Conservation (phyloP, 306 rosid genomes). For the Sindora glabra region DNA sequence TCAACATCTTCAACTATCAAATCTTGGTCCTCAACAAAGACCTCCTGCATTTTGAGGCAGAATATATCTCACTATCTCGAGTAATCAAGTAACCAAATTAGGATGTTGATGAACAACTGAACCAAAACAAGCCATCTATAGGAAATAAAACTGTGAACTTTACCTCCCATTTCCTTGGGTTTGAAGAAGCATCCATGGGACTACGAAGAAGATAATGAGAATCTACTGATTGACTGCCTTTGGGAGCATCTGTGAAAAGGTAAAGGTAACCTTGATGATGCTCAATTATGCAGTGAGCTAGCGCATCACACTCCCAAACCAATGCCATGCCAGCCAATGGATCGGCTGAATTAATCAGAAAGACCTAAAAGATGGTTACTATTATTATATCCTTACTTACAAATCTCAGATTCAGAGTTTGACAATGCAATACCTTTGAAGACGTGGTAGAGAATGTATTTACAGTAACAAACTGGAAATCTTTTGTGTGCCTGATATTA, state of each 20-base stretch:
- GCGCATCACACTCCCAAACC: conserved; percentile 79
- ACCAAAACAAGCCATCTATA: not conserved
- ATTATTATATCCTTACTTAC: conserved; percentile 20
- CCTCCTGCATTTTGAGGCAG: conserved; percentile 43
- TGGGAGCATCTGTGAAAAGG: conserved; percentile 79
- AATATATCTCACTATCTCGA: conserved; percentile 5
- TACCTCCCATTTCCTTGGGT: conserved; percentile 87
- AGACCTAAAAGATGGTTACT: conserved; percentile 64
- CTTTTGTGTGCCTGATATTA: conserved; percentile 65
- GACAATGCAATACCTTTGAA: conserved; percentile 60
- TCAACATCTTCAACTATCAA: conserved; percentile 69
- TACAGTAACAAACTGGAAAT: conserved; percentile 72
- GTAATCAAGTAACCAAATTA: not conserved
- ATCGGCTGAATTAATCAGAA: conserved; percentile 87
- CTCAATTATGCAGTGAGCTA: conserved; percentile 75
- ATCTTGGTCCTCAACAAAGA: conserved; percentile 38
- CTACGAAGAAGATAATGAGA: conserved; percentile 74
- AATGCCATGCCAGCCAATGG: conserved; percentile 70
- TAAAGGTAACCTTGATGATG: conserved; percentile 74
- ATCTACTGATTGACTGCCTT: conserved; percentile 51
- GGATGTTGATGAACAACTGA: not conserved
- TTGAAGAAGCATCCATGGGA: conserved; percentile 35
- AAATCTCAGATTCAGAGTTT: conserved; percentile 5
- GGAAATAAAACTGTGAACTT: conserved; percentile 9
- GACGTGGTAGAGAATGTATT: conserved; percentile 50